Evolutionary conservation across 2,329 filamentous ascomycete genomes (phyloP).

Genomic region (Aspergillus puulaauensis): DNA sequence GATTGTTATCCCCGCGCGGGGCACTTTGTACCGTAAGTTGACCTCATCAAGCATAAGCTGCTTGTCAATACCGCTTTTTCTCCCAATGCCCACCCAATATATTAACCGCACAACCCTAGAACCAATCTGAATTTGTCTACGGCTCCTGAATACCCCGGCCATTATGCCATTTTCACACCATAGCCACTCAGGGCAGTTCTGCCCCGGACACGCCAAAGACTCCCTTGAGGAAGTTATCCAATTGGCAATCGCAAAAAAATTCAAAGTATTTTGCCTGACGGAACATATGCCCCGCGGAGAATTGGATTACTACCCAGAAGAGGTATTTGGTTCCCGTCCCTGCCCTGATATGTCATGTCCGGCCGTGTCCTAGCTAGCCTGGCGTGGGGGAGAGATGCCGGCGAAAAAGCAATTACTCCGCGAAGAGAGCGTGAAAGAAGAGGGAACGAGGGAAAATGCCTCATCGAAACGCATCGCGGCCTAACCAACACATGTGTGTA

Average conservation of each 20-base stretch:
- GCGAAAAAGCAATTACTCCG: background rate
- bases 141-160: background rate
- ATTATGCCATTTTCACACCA: conserved; percentile 96
- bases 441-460: background rate
- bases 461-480: background rate
- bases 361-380: background rate
- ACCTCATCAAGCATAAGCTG: background rate
- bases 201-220: conserved; percentile 82
- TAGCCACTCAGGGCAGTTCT: conserved; percentile 97
- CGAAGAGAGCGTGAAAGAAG: background rate
- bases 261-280: conserved; percentile 81
- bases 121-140: background rate
- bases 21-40: background rate
- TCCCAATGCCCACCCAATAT: background rate
- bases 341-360: background rate
- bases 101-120: background rate
- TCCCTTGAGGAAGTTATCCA: conserved; percentile 80
- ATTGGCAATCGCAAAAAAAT: conserved; percentile 73
- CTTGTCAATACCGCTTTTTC: background rate
- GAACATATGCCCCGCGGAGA: conserved; percentile 90
- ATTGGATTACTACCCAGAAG: conserved; percentile 87
- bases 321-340: conserved; percentile 50
- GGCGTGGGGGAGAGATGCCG: background rate
- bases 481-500: background rate
- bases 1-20: conserved; percentile 1